phyloP scores from a whole-genome alignment of 305 asterid species.

The Fraxinus xanthoxyloides region DNA sequence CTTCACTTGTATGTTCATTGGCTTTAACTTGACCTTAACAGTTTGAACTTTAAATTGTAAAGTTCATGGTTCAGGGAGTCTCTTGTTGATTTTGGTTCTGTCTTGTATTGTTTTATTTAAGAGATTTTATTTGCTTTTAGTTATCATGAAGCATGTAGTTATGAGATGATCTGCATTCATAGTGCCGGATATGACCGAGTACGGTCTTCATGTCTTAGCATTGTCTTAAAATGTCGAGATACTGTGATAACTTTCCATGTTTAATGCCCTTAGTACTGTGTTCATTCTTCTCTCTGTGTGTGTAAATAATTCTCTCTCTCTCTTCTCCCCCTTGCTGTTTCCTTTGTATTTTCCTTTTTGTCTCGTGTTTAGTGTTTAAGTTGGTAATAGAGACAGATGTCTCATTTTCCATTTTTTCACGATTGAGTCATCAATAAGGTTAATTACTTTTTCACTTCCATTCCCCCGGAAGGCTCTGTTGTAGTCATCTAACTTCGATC shows the following conservation, averaged over 20 bases:
- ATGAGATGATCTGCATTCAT: background rate
- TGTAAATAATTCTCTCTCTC: background rate
- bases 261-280: background rate
- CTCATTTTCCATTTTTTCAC: background rate
- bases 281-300: background rate
- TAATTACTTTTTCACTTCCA: background rate
- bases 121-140: background rate
- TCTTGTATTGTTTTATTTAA: background rate
- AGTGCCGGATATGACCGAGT: slow-evolving; percentile 1
- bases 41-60: background rate
- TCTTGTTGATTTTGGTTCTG: background rate
- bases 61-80: background rate
- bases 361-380: background rate
- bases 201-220: background rate
- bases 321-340: background rate
- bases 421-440: background rate
- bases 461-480: background rate
- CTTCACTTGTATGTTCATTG: background rate
- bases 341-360: background rate
- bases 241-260: background rate
- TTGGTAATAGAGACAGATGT: background rate
- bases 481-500: background rate
- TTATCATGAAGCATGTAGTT: background rate
- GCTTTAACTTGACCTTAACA: background rate
- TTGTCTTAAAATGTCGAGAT: background rate